Base-by-base conservation (phyloP, 306 rosid species). In the Castanea mollissima region DNA sequence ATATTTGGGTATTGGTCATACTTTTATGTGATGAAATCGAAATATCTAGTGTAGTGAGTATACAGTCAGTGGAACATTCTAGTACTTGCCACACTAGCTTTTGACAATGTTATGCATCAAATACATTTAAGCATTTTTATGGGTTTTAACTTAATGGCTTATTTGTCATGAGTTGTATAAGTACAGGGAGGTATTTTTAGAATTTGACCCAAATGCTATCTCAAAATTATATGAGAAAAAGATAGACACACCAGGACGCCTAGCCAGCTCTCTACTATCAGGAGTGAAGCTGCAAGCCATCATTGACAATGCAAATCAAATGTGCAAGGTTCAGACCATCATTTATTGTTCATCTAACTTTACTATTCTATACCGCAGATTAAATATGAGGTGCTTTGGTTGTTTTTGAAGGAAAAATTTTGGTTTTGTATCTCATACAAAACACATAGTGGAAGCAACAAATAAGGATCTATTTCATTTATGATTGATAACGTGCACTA, bases 261-360 rank as follows among this genome's bases (percentile, higher is more conserved):
- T 89, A 34, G 91, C 92, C 75, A 85, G 79, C 74, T 76, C 91
- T 69, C 84, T 92, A 82, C 88, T 90, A 19, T 89, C 97, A 71
- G 96, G 90, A 74, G 90, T 82, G 32, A 89, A 89, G 85, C 67
- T 90, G 84, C 89, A 96, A 81, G 85, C 91, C 79, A 86, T 90
- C 70, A 78, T 90, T 70, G 97, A 92, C 83, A 92, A 92, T 81
- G 96, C 91, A 69, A 91, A 91, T 63, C 96, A 84, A 83, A 85
- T 83, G 65, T 88, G 90, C 77, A 88, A 91, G 96, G 96, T 91
- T 82, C 75, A 38, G 63, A 51, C 80, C 51, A 49, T 4, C 5
- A n/a, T 54, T 75, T 31, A 3, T 6, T 69, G 7, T 62, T 75
- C 54, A 20, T 55, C 62, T 58, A 63, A 62, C 35, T 65, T 31